Base-by-base conservation (phyloP, 2,329 filamentous ascomycete species). In the Phialophora verrucosa region DNA sequence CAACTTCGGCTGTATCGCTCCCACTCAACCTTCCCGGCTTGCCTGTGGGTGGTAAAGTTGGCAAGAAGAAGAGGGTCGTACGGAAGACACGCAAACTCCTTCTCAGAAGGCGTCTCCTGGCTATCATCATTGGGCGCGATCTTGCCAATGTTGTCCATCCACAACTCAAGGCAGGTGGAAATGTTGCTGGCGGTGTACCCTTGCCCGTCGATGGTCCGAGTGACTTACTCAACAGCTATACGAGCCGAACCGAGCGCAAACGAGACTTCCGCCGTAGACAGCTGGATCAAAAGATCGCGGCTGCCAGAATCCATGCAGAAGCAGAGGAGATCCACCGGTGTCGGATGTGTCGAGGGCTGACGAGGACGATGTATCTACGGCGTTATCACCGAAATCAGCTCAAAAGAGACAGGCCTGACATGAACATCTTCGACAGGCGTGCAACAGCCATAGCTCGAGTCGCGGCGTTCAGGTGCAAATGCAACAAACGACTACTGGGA, bases 111-210 rank as follows among this genome's bases (percentile, higher is more conserved):
- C 57, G 47, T 5, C 31, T 71, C 4, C 65, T 71, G 12, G 35
- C 57, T 20, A 11, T 71, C 50, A 58, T 71, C n/a, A 20, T 72
- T 25, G 70, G 69, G 27, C 58, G 61, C 12, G 59, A 68, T n/a
- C 50, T 71, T 20, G 66, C 67, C 11, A 60, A 64, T 20, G 17
- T 59, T 10, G 66, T 69, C 14, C 64, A 69, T 54, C 65, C 69
- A 35, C 59, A 56, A 42, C 59, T 72, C 42, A 59, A 65, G 25
- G 17, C 53, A 31, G 38, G n/a, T 42, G 56, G 31, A 7, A 47
- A 60, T 23, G 50, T 27, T 20, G 25, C 42, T 25, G 17, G 55
- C 29, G 29, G 14, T 27, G 38, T 32, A 25, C 58, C 63, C 23
- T 54, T 65, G 38, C 47, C 56, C 27, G 17, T 67, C 20, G 66